Conservation (phyloP, 208 protist species). For the Trypanosoma scelopori region DNA sequence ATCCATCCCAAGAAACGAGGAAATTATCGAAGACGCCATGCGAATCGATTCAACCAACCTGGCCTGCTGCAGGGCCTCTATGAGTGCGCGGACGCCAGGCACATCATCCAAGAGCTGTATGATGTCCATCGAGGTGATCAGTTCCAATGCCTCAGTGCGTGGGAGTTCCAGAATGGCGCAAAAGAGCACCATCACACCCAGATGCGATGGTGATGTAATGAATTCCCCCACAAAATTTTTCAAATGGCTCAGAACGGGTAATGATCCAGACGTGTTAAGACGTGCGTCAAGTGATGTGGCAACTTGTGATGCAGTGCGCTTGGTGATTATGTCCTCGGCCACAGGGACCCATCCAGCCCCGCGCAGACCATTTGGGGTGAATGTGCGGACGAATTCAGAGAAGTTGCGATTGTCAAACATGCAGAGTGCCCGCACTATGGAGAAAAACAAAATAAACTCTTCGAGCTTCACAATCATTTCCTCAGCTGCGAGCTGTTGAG, state of each 20-base stretch:
- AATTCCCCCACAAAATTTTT: slow-evolving; percentile 11
- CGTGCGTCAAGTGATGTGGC: slow-evolving; percentile 8
- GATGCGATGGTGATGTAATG: slow-evolving; percentile 21
- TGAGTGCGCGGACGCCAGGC: slow-evolving; percentile 22
- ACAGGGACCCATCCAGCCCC: slow-evolving; percentile 7
- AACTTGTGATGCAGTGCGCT: neutral
- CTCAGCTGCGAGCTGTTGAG: neutral
- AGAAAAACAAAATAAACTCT: slow-evolving; percentile 20
- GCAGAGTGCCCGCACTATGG: slow-evolving; percentile 22
- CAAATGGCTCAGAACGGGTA: slow-evolving; percentile 4
- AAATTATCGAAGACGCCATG: slow-evolving; percentile 8
- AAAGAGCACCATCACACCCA: slow-evolving; percentile 39
- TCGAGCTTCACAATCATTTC: slow-evolving; percentile 9
- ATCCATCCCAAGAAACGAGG: slow-evolving; percentile 20
- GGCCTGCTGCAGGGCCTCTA: slow-evolving; percentile 31
- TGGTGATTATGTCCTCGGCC: slow-evolving; percentile 9
- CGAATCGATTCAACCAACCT: slow-evolving; percentile 27
- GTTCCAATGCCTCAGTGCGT: slow-evolving; percentile 32
- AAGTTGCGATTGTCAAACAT: slow-evolving; percentile 21
- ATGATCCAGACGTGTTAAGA: neutral
- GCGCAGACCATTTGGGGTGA: slow-evolving; percentile 17
- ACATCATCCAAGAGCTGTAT: slow-evolving; percentile 38
- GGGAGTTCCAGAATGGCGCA: slow-evolving; percentile 42
- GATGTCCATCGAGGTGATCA: slow-evolving; percentile 30
- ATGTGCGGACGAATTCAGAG: slow-evolving; percentile 13